phyloP scores from a whole-genome alignment of 805 yeast genomes.

The Wickerhamomyces canadensis region DNA sequence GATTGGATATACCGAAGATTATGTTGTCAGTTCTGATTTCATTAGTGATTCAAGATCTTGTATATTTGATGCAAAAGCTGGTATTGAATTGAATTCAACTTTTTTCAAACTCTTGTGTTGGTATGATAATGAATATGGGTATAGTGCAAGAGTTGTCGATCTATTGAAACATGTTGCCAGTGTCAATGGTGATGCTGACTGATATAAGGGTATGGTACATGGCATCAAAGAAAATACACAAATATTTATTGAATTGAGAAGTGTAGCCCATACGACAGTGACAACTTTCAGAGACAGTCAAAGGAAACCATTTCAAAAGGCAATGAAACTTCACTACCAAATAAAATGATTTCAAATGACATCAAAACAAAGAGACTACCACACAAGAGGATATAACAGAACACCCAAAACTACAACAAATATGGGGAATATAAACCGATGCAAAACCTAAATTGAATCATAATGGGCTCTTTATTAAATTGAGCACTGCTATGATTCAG shows the following conservation, averaged over 20 bases:
- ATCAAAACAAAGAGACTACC: not conserved
- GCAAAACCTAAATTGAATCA: slow-evolving; percentile 4
- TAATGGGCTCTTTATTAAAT: slow-evolving; percentile 6
- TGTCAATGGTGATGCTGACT: slow-evolving; percentile 13
- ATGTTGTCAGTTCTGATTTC: slow-evolving; percentile 89
- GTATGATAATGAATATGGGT: slow-evolving; percentile 96
- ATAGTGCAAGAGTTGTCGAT: slow-evolving; percentile 95
- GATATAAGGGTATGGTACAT: no score
- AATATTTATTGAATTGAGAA: no score
- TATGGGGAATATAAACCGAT: not conserved
- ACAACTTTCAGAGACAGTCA: no score
- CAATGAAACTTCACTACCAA: not conserved
- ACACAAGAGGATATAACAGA: not conserved
- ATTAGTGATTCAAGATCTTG: slow-evolving; percentile 79
- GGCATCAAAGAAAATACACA: no score
- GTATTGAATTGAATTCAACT: slow-evolving; percentile 79
- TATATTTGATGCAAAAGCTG: slow-evolving; percentile 87
- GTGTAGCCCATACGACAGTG: no score
- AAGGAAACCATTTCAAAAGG: not conserved
- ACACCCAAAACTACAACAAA: not conserved
- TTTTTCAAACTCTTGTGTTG: slow-evolving; percentile 89
- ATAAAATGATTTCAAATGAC: not conserved
- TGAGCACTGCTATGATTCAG: slow-evolving; percentile 7
- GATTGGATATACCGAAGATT: slow-evolving; percentile 87
- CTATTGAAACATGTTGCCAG: slow-evolving; percentile 72